Percentiles rank a stretch among this genome's conserved stretches.
These are phyloP conservation scores for Blastosporella zonata DNA, from an alignment of 1,284 basidiomycete species.

Conservation along the genomic window DNA sequence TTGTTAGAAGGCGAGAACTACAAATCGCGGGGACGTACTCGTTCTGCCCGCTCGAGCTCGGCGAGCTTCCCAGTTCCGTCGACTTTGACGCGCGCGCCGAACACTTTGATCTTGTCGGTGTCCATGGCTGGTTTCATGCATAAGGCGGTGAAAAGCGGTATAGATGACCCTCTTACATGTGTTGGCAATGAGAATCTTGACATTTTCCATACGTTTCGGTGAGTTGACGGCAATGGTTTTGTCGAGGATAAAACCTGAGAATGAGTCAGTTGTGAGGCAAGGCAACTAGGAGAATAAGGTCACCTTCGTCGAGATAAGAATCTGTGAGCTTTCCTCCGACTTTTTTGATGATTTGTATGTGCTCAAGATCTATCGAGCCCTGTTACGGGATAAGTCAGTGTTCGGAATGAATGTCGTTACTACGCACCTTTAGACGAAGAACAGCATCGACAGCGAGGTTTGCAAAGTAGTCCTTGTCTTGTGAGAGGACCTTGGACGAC, in stretches of 20 bases:
- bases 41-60: conserved; percentile 95
- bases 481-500: conserved; percentile 94
- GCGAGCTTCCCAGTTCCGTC: conserved; percentile 96
- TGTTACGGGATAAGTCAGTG: conserved; percentile 28
- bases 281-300: conserved; percentile 14
- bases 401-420: background rate
- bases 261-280: background rate
- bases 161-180: conserved; percentile 62
- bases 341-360: conserved; percentile 99
- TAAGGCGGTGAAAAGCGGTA: conserved; percentile 1
- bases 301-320: conserved; percentile 96
- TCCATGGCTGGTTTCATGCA: conserved; percentile 80
- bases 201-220: conserved; percentile 93
- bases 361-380: conserved; percentile 96
- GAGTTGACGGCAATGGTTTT: conserved; percentile 96
- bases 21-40: conserved; percentile 37
- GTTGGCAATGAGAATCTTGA: conserved; percentile 96
- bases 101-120: conserved; percentile 99
- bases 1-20: background rate
- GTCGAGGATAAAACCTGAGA: conserved; percentile 92
- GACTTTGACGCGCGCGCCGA: conserved; percentile 94
- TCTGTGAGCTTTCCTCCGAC: conserved; percentile 98
- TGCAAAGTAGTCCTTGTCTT: conserved; percentile 98
- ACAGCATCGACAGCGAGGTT: conserved; percentile 98
- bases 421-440: conserved; percentile 78